Evolutionary conservation across 1,284 basidiomycete genomes (phyloP).

Genomic region (Austroboletus novae-zelandiae): DNA sequence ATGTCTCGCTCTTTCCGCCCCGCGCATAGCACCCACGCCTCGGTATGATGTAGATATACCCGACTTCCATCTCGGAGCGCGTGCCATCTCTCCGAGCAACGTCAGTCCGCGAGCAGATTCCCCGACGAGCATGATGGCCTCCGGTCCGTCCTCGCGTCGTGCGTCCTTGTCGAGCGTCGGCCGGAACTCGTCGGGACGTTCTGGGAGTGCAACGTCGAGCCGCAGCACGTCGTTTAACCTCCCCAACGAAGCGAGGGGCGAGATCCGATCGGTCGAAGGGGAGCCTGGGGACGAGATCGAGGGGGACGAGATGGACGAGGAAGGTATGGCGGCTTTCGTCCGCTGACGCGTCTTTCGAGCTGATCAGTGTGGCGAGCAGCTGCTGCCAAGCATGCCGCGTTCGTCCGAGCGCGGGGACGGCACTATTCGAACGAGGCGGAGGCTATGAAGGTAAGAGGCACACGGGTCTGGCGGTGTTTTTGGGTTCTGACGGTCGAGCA

Average conservation of each 20-base stretch:
- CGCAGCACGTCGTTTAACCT: constrained; percentile 83
- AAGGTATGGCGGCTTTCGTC: constrained; percentile 50
- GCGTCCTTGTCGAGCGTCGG: constrained; percentile 73
- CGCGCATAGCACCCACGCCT: not conserved
- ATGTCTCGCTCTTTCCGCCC: constrained; percentile 30
- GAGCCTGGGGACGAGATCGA: constrained; percentile 67
- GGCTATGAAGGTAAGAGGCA: constrained; percentile 74
- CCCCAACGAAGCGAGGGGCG: constrained; percentile 62
- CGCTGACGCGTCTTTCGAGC: not conserved
- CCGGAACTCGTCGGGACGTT: constrained; percentile 48
- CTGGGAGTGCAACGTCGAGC: constrained; percentile 64
- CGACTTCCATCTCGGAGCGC: constrained; percentile 50
- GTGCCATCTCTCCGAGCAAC: constrained; percentile 32
- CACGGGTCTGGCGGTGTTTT: no score
- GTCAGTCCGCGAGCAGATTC: constrained; percentile 40
- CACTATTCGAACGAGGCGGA: constrained; percentile 93
- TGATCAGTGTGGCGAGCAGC: constrained; percentile 47
- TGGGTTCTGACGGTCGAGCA: no score
- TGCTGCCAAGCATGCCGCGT: constrained; percentile 78
- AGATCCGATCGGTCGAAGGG: constrained; percentile 45
- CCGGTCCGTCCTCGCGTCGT: constrained; percentile 72
- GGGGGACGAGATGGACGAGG: constrained; percentile 83
- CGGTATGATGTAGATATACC: constrained; percentile 54
- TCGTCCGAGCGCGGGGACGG: constrained; percentile 76
- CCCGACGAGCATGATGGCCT: constrained; percentile 48